Evolutionary conservation across 1,284 basidiomycete species (phyloP).

Genomic region (Mycena sp.): DNA sequence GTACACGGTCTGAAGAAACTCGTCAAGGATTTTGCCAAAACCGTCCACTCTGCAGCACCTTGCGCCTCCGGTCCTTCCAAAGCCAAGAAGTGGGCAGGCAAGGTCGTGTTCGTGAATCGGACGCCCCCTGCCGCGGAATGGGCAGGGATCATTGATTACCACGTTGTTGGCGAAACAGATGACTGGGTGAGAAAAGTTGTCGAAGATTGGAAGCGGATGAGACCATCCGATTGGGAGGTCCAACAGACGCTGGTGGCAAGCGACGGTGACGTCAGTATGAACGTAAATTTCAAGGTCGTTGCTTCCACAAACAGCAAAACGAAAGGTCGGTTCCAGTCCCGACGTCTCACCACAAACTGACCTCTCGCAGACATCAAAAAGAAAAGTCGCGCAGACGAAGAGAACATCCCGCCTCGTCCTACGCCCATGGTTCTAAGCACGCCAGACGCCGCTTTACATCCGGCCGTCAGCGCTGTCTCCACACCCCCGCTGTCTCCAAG

Average conservation of each 20-base stretch:
- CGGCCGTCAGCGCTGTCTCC: constrained; percentile 31
- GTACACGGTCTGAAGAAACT: constrained; percentile 94
- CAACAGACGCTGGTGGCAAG: constrained; percentile 78
- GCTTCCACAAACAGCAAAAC: constrained; percentile 40
- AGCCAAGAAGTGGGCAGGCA: constrained; percentile 63
- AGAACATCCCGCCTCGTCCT: constrained; percentile 56
- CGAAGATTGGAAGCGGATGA: constrained; percentile 85
- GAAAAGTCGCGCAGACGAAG: constrained; percentile 49
- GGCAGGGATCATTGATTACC: constrained; percentile 87
- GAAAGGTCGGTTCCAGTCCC: constrained; percentile 9
- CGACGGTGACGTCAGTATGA: constrained; percentile 49
- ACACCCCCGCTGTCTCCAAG: constrained; percentile 66
- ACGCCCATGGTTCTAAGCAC: constrained; percentile 40
- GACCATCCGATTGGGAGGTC: constrained; percentile 86
- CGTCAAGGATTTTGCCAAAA: constrained; percentile 92
- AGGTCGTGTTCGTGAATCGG: constrained; percentile 90
- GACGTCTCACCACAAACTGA: background rate
- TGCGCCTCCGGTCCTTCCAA: constrained; percentile 45
- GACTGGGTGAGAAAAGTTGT: constrained; percentile 79
- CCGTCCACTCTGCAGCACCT: constrained; percentile 66
- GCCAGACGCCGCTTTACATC: constrained; percentile 31
- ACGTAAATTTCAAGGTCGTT: constrained; percentile 58
- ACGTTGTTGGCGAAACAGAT: constrained; percentile 85
- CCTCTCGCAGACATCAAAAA: constrained; percentile 44
- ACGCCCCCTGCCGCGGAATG: constrained; percentile 86